A percentile compares a stretch with the other conserved stretches of the same genome.
phyloP scores from a whole-genome alignment of 768 basidiomycete genomes.

The Terana coerulea region DNA sequence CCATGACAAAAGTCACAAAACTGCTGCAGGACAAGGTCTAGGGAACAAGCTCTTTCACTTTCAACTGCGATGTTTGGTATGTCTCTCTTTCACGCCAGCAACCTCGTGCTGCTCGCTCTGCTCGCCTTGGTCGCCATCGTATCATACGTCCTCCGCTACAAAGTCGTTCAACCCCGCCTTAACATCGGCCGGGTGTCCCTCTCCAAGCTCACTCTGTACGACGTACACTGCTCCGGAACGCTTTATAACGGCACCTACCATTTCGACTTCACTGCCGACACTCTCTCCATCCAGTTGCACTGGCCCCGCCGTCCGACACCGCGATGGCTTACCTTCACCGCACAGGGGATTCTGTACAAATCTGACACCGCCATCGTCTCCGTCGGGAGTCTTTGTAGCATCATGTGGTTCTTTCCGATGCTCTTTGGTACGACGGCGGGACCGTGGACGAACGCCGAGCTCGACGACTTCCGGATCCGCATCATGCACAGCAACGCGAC shows the following conservation, averaged over 20 bases:
- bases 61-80: too few relatives aligned
- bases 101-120: too few relatives aligned
- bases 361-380: slow-evolving; percentile 25
- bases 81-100: too few relatives aligned
- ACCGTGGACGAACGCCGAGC: slow-evolving; percentile 29
- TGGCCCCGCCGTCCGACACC: slow-evolving; percentile 27
- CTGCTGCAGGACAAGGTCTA: too few relatives aligned
- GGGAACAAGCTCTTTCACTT: too few relatives aligned
- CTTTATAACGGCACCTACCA: slow-evolving; percentile 18
- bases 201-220: slow-evolving; percentile 9
- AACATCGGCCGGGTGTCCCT: slow-evolving; percentile 14
- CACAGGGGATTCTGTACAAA: slow-evolving; percentile 29
- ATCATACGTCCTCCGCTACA: neutral
- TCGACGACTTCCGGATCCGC: slow-evolving; percentile 35
- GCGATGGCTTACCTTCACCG: slow-evolving; percentile 29
- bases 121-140: neutral
- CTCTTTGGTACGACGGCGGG: slow-evolving; percentile 34
- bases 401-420: slow-evolving; percentile 37
- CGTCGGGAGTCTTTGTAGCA: slow-evolving; percentile 18
- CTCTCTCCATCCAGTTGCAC: slow-evolving; percentile 24
- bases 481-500: slow-evolving; percentile 31
- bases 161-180: slow-evolving; percentile 12
- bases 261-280: slow-evolving; percentile 16
- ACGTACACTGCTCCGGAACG: slow-evolving; percentile 17
- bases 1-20: too few relatives aligned